These are phyloP conservation scores for Pythium volutum DNA, from an alignment of 352 stramenopile genomes.

Conservation along the genomic window DNA sequence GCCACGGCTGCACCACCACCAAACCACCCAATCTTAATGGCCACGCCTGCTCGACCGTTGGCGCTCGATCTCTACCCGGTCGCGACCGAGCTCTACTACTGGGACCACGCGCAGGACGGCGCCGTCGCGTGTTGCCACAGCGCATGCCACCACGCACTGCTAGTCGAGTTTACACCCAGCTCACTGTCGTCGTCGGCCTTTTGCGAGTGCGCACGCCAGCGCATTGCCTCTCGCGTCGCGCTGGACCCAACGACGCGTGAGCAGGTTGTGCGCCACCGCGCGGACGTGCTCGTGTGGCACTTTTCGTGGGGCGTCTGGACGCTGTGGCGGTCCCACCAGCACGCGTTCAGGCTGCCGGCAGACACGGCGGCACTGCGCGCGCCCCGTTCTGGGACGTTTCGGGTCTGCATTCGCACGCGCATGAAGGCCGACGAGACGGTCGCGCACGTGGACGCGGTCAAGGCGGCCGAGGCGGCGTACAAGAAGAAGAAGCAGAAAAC, in stretches of 20 bases:
- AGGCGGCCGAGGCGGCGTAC: too few species aligned
- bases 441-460: neutral
- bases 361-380: neutral
- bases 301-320: neutral
- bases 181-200: neutral
- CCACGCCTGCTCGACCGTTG: too few species aligned
- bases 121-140: neutral
- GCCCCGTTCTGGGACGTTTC: neutral
- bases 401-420: neutral
- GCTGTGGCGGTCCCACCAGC: neutral
- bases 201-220: neutral
- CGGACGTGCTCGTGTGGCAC: slow-evolving; percentile 2
- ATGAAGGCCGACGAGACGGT: neutral
- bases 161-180: neutral
- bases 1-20: neutral
- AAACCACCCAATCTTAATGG: too few species aligned
- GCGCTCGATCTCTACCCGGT: slow-evolving; percentile 2
- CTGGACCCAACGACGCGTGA: neutral
- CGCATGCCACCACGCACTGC: neutral
- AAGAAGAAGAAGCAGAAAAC: neutral
- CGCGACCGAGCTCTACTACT: neutral
- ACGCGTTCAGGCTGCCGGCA: neutral
- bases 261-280: neutral
- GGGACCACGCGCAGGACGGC: neutral
- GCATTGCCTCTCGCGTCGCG: neutral